Conservation (phyloP, 805 yeast genomes). For the Sporopachydermia lactativora region DNA sequence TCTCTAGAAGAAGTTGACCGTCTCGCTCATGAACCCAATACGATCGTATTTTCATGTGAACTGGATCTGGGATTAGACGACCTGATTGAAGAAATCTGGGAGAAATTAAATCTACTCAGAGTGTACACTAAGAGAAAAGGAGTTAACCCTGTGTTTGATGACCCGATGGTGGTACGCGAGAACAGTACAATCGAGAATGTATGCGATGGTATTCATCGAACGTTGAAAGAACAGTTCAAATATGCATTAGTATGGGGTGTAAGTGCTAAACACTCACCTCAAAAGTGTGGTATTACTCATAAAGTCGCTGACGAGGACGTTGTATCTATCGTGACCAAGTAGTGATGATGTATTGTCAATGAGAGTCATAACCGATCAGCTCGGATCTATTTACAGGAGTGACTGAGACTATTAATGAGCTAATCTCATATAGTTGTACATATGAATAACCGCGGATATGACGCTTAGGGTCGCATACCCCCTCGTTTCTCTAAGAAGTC, state of each 20-base stretch:
- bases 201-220: slow-evolving; percentile 86
- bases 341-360: no score
- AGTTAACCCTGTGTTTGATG: slow-evolving; percentile 61
- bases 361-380: no score
- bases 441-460: no score
- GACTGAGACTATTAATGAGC: no score
- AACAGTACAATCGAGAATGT: slow-evolving; percentile 72
- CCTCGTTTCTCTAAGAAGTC: slow-evolving; percentile 58
- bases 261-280: slow-evolving; percentile 90
- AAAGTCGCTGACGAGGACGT: slow-evolving; percentile 82
- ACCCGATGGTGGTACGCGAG: slow-evolving; percentile 82
- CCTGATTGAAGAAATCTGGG: slow-evolving; percentile 88
- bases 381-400: no score
- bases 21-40: slow-evolving; percentile 82
- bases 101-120: slow-evolving; percentile 63
- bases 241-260: slow-evolving; percentile 97
- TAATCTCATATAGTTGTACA: no score
- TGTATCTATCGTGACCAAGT: slow-evolving; percentile 79
- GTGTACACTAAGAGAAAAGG: slow-evolving; percentile 86
- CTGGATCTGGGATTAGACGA: slow-evolving; percentile 77
- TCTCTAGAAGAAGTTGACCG: slow-evolving; percentile 89
- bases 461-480: slow-evolving; percentile 12
- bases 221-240: slow-evolving; percentile 81
- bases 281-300: slow-evolving; percentile 85
- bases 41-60: slow-evolving; percentile 90